Evolutionary conservation across 116 monocot species (phyloP), one percentile per base, ranked within the genome.

Genomic region (Trichopus zeylanicus): DNA sequence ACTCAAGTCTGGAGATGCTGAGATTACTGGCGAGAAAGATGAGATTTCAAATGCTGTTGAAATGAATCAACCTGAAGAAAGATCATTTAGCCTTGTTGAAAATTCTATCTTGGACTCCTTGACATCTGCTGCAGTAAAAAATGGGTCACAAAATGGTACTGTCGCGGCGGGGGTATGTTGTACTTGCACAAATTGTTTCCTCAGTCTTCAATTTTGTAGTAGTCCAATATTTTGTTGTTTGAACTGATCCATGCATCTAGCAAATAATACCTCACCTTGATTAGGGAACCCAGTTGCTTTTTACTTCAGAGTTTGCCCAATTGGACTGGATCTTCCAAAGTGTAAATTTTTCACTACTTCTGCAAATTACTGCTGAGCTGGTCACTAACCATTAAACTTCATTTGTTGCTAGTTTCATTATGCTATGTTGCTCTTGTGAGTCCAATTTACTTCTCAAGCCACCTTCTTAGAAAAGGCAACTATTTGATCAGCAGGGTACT

Each of bases 401-500:
- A 0, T 39, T 15, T 42, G 2, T 42, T 18, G 13, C 0, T 42
- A 1, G 13, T 18, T 42, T 3, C 18, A 42, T 39, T 39, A 42
- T 42, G 42, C n/a, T 6, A 1, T 42, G 13, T 42, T 42, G 42
- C n/a, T 9, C n/a, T 42, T 42, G n/a, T n/a, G n/a, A 15, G 3
- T 42, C n/a, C 39, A 11, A 13, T 42, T n/a, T 42, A 16, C 1
- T 42, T 42, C 13, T 42, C 1, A 16, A 15, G 42, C 42, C n/a
- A 13, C 0, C 42, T 33, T 9, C 13, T 26, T 26, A 23, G 37
- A n/a, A 19, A 37, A 60, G 53, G 52, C 60, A 59, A 26, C 29
- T 3, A 16, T 26, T 26, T 32, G 30, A 12, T 49, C 60, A 18
- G 59, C 72, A 78, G 73, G 59, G 46, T 52, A 11, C 33, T 62